Evolutionary conservation across 805 yeast genomes (phyloP), one percentile per base, ranked within the genome.

Genomic region (Nakazawaea ernobii): DNA sequence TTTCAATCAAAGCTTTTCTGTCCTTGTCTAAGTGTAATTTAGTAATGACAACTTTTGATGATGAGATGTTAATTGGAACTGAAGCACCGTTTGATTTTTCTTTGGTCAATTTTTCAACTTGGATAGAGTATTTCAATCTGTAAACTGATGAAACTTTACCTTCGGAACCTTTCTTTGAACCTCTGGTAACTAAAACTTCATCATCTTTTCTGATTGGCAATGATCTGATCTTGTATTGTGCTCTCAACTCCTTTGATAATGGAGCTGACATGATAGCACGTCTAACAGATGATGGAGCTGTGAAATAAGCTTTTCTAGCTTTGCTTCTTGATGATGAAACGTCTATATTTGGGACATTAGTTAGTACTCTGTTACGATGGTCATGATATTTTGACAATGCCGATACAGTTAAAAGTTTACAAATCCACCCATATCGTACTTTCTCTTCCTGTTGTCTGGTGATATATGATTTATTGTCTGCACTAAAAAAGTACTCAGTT

Each of bases 271-370:
- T 79, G 74, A 94, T 78, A 62, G 75, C 78, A 80, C 98, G 88
- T 80, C 97, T 88, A 69, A 79, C 88, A 62, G 92, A 85, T 60
- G 99, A 92, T 68, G 98, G 95, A 64, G 99, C 95, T 68, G 79
- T 80, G 92, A 94, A 94, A 86, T 94, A 87, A 75, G 98, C 98
- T 88, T 94, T 94, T 87, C 99, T 91, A 75, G 97, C 82, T 86
- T 94, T 94, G 76, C 95, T 86, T 83, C 99, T 94, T 72, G 97
- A 91, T 74, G 95, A 84, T 68, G 99, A 90, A 75, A 94, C 98
- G 96, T 94, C 97, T 86, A 32, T 32, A 27, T 36, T n/a, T 37
- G 10, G 24, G 24, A 20, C 3, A 20, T 20, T 5, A 20, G 24
- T 20, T 20, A 20, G 24, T 20, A 20, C 24, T 20, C 24, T 3